phyloP scores from a whole-genome alignment of 2,329 filamentous ascomycete species.

The Penicillium sp. region DNA sequence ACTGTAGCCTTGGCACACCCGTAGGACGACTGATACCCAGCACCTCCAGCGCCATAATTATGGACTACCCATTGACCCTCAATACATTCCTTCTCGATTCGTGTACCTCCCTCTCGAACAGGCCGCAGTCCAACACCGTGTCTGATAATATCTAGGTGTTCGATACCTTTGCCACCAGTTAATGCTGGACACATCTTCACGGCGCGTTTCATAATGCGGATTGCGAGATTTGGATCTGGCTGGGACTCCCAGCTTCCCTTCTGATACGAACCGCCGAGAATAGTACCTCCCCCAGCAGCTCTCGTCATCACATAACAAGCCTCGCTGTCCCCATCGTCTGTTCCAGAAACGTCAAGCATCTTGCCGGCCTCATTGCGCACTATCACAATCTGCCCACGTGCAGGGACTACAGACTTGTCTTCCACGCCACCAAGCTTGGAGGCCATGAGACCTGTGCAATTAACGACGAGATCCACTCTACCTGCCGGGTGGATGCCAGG shows the following conservation, averaged over 20 bases:
- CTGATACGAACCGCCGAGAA: slow-evolving; percentile 81
- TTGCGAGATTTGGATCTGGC: slow-evolving; percentile 74
- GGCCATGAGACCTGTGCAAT: slow-evolving; percentile 74
- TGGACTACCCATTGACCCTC: slow-evolving; percentile 57
- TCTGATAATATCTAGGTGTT: slow-evolving; percentile 73
- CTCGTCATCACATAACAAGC: slow-evolving; percentile 78
- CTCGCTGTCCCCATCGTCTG: slow-evolving; percentile 72
- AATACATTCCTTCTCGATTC: slow-evolving; percentile 73
- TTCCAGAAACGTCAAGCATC: slow-evolving; percentile 72
- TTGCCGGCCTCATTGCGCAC: slow-evolving; percentile 74
- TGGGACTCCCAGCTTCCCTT: slow-evolving; percentile 75
- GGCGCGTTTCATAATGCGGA: slow-evolving; percentile 77
- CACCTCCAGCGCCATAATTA: slow-evolving; percentile 49
- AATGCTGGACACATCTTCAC: slow-evolving; percentile 31
- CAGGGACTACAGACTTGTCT: slow-evolving; percentile 72
- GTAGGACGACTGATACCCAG: slow-evolving; percentile 69
- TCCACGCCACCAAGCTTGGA: slow-evolving; percentile 78
- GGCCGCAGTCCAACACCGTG: slow-evolving; percentile 83
- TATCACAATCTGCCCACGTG: slow-evolving; percentile 79
- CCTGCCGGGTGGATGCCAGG: slow-evolving; percentile 58
- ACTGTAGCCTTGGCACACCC: slow-evolving; percentile 71
- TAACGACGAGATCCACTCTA: slow-evolving; percentile 71
- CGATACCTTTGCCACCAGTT: slow-evolving; percentile 64
- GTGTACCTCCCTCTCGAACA: slow-evolving; percentile 71
- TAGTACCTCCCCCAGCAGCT: slow-evolving; percentile 73